Evolutionary conservation across 2,329 filamentous ascomycete species (phyloP).

Genomic region (Hypomyces perniciosus): DNA sequence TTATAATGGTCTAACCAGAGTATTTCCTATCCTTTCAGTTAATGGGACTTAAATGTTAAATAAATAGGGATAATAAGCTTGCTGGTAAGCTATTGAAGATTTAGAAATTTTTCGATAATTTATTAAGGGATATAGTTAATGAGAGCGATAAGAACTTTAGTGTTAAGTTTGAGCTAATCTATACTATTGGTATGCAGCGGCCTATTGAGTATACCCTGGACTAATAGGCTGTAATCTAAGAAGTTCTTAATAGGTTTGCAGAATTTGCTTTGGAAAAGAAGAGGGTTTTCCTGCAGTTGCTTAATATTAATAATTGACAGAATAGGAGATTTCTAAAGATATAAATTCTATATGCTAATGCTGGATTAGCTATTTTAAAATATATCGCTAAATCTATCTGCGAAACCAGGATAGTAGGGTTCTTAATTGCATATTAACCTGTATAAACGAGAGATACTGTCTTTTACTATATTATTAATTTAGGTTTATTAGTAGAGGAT

Average conservation of each 20-base stretch:
- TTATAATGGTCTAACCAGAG: constrained; percentile 58
- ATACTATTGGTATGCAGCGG: constrained; percentile 51
- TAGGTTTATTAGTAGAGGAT: constrained; percentile 21
- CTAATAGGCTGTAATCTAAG: constrained; percentile 48
- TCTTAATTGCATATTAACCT: constrained; percentile 37
- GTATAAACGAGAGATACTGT: constrained; percentile 26
- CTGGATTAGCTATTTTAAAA: constrained; percentile 24
- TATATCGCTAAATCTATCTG: constrained; percentile 37
- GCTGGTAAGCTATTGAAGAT: constrained; percentile 32
- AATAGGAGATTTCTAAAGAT: constrained; percentile 41
- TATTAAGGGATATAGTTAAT: constrained; percentile 53
- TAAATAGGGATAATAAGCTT: constrained; percentile 21
- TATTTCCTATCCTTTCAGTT: constrained; percentile 59
- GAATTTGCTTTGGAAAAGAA: constrained; percentile 25
- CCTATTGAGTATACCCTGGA: constrained; percentile 37
- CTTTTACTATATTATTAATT: constrained; percentile 38
- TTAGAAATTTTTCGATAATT: constrained; percentile 38
- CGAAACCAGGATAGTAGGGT: constrained; percentile 31
- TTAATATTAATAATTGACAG: constrained; percentile 35
- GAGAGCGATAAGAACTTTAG: constrained; percentile 61
- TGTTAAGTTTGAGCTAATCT: constrained; percentile 56
- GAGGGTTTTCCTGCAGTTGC: constrained; percentile 25
- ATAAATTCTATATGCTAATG: constrained; percentile 37
- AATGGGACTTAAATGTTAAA: constrained; percentile 48
- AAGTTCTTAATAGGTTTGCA: constrained; percentile 41